Evolutionary conservation across 2,329 filamentous ascomycete genomes (phyloP).

Genomic region (Ascochyta clinopodiicola): DNA sequence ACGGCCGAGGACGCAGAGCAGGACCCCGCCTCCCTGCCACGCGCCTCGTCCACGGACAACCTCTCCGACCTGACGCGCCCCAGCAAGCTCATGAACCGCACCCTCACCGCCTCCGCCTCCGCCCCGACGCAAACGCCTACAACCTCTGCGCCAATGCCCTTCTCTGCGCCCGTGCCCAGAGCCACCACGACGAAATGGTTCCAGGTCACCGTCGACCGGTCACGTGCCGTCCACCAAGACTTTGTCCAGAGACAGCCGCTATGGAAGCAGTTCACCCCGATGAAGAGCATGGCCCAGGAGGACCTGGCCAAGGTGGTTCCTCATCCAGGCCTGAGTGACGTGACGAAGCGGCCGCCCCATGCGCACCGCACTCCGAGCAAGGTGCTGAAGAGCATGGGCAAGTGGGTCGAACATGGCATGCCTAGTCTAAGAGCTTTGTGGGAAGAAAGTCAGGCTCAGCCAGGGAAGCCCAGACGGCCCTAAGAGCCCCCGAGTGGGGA

Average conservation of each 20-base stretch:
- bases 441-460: slow-evolving; percentile 15
- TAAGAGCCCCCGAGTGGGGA: no score
- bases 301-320: slow-evolving; percentile 52
- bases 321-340: slow-evolving; percentile 50
- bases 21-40: slow-evolving; percentile 9
- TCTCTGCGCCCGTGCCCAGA: slow-evolving; percentile 11
- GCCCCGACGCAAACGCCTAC: slow-evolving; percentile 3
- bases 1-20: slow-evolving; percentile 18
- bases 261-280: slow-evolving; percentile 42
- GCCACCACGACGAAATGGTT: slow-evolving; percentile 45
- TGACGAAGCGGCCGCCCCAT: slow-evolving; percentile 44
- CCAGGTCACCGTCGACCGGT: slow-evolving; percentile 50
- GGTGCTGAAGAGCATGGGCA: slow-evolving; percentile 34
- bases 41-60: slow-evolving; percentile 13
- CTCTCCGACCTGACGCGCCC: slow-evolving; percentile 43
- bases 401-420: slow-evolving; percentile 33
- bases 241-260: slow-evolving; percentile 48
- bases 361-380: slow-evolving; percentile 42
- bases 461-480: no score
- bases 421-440: slow-evolving; percentile 43
- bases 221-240: slow-evolving; percentile 50
- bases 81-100: slow-evolving; percentile 29
- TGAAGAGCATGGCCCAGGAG: slow-evolving; percentile 42
- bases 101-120: slow-evolving; percentile 6
- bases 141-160: slow-evolving; percentile 31